phyloP scores from a whole-genome alignment of 305 asterid genomes.

The Ajuga reptans region DNA sequence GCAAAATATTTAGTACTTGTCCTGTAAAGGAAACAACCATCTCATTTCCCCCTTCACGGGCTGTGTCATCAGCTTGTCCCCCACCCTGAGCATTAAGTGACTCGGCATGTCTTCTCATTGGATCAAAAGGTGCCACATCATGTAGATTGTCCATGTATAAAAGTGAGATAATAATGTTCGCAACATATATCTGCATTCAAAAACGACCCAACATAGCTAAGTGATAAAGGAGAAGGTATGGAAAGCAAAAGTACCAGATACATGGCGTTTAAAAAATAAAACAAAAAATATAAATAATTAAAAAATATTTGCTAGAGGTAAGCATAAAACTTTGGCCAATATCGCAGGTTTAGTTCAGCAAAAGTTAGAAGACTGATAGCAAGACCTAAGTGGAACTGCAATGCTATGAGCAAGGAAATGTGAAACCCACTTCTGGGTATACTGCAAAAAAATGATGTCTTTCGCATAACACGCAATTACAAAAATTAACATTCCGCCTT shows the following conservation, averaged over 20 bases:
- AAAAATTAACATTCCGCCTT: neutral
- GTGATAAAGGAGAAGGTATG: constrained; percentile 17
- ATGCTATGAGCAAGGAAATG: neutral
- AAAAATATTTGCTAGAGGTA: neutral
- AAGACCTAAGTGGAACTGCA: constrained; percentile 4
- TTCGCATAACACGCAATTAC: neutral
- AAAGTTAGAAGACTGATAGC: neutral
- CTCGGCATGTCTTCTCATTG: constrained; percentile 40
- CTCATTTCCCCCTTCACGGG: constrained; percentile 61
- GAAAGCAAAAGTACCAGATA: constrained; percentile 6
- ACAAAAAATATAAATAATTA: no score
- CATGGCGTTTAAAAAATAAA: neutral
- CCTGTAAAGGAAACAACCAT: constrained; percentile 69
- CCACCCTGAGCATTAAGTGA: constrained; percentile 33
- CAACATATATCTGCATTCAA: constrained; percentile 77
- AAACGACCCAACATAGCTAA: constrained; percentile 22
- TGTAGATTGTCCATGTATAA: constrained; percentile 78
- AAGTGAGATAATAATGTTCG: constrained; percentile 75
- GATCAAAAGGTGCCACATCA: constrained; percentile 46
- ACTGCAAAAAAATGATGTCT: neutral
- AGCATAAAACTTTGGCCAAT: constrained; percentile 9
- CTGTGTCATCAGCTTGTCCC: constrained; percentile 39
- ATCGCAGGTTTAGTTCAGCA: constrained; percentile 7
- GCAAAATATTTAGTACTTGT: constrained; percentile 64
- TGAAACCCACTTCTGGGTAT: neutral